Evolutionary conservation across 2,329 filamentous ascomycete genomes (phyloP).

Genomic region (Neurospora sp.): DNA sequence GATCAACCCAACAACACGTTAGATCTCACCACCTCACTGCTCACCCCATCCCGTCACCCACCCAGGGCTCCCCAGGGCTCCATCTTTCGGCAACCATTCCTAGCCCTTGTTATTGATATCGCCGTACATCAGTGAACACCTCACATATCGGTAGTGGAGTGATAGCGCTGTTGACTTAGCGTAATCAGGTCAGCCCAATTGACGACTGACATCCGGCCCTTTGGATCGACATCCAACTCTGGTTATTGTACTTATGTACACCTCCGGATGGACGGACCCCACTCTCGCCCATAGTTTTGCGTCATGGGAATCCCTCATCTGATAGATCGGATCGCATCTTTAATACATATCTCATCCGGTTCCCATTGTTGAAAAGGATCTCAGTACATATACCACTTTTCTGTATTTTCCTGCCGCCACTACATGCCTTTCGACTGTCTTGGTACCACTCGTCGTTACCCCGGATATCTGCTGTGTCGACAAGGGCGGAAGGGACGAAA

Average conservation of each 20-base stretch:
- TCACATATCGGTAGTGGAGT: neutral
- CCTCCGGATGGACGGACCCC: neutral
- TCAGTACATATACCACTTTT: neutral
- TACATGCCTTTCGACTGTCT: slow-evolving; percentile 5
- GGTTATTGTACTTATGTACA: neutral
- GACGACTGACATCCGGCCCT: neutral
- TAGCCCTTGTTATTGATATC: neutral
- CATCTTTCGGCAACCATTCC: neutral
- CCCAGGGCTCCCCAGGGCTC: neutral
- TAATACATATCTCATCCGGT: neutral
- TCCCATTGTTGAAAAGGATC: neutral
- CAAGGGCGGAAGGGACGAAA: neutral
- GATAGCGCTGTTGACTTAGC: neutral
- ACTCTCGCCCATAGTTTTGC: neutral
- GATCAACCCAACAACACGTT: neutral
- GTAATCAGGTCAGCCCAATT: neutral
- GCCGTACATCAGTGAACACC: neutral
- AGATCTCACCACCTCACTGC: neutral
- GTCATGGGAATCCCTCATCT: neutral
- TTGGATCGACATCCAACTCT: neutral
- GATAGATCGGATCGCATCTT: neutral
- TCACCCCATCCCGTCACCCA: neutral
- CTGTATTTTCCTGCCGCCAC: neutral
- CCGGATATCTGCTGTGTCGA: neutral
- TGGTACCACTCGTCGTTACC: neutral